These are phyloP conservation scores for Triticum monococcum DNA, from an alignment of 176 grass and related monocot genomes.

Conservation along the genomic window DNA sequence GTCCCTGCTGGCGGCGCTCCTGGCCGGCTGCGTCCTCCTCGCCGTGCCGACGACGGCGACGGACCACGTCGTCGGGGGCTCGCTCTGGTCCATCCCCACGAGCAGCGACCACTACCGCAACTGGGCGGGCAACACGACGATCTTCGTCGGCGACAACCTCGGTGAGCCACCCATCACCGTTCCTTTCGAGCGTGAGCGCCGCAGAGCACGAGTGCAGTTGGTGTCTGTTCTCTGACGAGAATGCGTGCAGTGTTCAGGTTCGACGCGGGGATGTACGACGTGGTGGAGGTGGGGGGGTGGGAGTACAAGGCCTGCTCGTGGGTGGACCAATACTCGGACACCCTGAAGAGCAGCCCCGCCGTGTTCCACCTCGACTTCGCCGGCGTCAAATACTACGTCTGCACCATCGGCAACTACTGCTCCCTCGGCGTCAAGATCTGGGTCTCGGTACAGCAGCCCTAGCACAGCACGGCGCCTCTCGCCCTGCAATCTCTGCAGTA, in stretches of 20 bases:
- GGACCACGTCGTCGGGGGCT: slow-evolving; percentile 46
- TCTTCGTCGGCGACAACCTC: slow-evolving; percentile 42
- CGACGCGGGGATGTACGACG: slow-evolving; percentile 54
- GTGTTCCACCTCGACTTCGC: slow-evolving; percentile 22
- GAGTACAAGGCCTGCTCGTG: slow-evolving; percentile 40
- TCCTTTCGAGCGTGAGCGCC: no score
- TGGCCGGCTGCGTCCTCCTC: background rate
- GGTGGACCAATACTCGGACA: slow-evolving; percentile 16
- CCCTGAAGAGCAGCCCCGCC: slow-evolving; percentile 3
- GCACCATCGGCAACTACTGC: slow-evolving; percentile 56
- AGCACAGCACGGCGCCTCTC: background rate
- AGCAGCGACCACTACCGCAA: slow-evolving; percentile 28
- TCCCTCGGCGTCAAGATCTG: slow-evolving; percentile 37
- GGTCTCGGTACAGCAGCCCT: background rate
- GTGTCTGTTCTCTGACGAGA: background rate
- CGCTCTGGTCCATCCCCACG: slow-evolving; percentile 54
- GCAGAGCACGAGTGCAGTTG: background rate
- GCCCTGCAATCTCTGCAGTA: background rate
- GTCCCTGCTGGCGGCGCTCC: background rate
- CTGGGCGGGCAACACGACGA: slow-evolving; percentile 47
- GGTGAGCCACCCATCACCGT: background rate
- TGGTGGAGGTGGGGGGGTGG: slow-evolving; percentile 41
- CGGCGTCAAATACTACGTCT: slow-evolving; percentile 34
- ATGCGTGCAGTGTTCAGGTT: slow-evolving; percentile 49
- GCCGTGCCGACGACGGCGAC: background rate